These are phyloP conservation scores for Macrotyloma uniflorum DNA, from an alignment of 306 rosid species.

Conservation along the genomic window DNA sequence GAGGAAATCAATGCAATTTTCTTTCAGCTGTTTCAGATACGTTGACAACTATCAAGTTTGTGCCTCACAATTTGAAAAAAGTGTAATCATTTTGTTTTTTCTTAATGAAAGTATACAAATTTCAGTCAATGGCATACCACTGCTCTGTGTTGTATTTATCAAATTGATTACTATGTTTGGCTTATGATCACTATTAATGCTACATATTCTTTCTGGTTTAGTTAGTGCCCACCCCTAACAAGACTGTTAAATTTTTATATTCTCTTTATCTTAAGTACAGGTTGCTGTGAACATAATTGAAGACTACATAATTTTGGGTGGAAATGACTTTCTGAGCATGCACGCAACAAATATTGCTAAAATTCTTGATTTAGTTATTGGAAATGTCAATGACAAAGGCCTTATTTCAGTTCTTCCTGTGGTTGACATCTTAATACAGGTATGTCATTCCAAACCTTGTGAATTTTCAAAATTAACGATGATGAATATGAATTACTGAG, in stretches of 20 bases:
- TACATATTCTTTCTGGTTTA: constrained; percentile 15
- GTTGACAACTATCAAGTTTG: constrained; percentile 12
- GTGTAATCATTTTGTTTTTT: constrained; percentile 22
- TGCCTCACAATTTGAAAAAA: not conserved
- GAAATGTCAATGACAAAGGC: constrained; percentile 90
- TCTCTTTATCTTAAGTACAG: constrained; percentile 57
- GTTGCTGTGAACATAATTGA: constrained; percentile 82
- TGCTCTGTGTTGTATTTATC: constrained; percentile 16
- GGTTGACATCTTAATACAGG: constrained; percentile 89
- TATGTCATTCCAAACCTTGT: constrained; percentile 34
- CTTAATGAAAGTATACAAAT: constrained; percentile 14
- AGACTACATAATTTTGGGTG: constrained; percentile 87
- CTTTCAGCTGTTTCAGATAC: constrained; percentile 23
- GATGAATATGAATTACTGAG: not conserved
- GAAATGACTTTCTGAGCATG: constrained; percentile 77
- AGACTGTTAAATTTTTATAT: no score
- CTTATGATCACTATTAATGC: constrained; percentile 1
- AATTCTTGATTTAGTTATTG: constrained; percentile 83
- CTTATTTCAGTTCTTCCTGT: constrained; percentile 80
- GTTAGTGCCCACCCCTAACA: constrained; percentile 13
- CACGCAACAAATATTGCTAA: constrained; percentile 84
- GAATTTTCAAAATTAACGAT: not conserved
- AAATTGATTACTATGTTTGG: constrained; percentile 13
- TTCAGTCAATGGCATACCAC: constrained; percentile 7
- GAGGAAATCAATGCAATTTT: constrained; percentile 18